These are phyloP conservation scores for Cladosporium sp. DNA, from an alignment of 2,329 filamentous ascomycete genomes.

Conservation along the genomic window DNA sequence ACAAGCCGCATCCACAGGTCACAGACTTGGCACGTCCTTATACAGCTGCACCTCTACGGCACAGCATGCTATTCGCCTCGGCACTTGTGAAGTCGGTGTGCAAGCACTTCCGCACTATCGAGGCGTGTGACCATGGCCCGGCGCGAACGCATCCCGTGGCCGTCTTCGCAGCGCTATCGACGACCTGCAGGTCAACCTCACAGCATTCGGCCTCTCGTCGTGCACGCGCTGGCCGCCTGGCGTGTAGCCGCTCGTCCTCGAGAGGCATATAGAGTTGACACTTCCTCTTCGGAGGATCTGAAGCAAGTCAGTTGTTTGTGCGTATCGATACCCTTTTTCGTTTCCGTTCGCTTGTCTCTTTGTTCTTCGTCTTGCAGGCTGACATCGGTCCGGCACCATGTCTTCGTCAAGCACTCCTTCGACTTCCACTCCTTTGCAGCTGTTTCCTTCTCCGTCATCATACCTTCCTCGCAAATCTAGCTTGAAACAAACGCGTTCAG, in stretches of 20 bases:
- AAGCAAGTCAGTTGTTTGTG: constrained; percentile 15
- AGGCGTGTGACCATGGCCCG: constrained; percentile 12
- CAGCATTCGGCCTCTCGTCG: constrained; percentile 4
- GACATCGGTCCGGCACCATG: constrained; percentile 20
- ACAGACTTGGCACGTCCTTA: constrained; percentile 14
- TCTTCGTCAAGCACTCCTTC: constrained; percentile 10
- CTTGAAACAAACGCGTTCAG: constrained; percentile 14
- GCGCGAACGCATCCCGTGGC: constrained; percentile 16
- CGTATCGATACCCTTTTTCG: constrained; percentile 9
- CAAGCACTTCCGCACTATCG: constrained; percentile 12
- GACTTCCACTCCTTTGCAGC: constrained; percentile 15
- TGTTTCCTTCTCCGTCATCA: constrained; percentile 19
- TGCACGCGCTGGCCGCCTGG: constrained; percentile 1
- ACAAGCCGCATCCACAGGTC: neutral
- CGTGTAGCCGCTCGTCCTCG: neutral
- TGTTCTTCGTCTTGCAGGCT: neutral
- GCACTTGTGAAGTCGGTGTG: constrained; percentile 8
- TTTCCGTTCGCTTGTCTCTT: constrained; percentile 1
- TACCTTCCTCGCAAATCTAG: constrained; percentile 18
- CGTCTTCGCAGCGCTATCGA: constrained; percentile 16
- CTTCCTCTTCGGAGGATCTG: constrained; percentile 14
- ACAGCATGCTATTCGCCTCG: constrained; percentile 25
- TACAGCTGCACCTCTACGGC: constrained; percentile 17
- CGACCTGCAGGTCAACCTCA: constrained; percentile 10
- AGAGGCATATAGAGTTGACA: neutral